Conservation (phyloP, 2,329 filamentous ascomycete species). For the Whalleya microplaca region DNA sequence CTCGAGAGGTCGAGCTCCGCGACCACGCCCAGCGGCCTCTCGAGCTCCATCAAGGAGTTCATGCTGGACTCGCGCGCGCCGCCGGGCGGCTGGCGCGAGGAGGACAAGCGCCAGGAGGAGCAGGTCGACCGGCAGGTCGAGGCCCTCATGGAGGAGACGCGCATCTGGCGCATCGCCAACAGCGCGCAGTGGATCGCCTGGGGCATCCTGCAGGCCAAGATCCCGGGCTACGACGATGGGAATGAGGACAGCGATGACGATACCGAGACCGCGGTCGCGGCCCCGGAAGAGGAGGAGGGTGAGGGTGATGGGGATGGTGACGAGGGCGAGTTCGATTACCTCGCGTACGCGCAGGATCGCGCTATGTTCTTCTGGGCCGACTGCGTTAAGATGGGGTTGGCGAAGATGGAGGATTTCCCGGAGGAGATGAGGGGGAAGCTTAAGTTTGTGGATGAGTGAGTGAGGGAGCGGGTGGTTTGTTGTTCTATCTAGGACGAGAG, state of each 20-base stretch:
- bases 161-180: conserved; percentile 85
- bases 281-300: conserved; percentile 46
- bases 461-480: not conserved
- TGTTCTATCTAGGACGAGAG: not conserved
- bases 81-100: conserved; percentile 59
- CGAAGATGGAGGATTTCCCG: conserved; percentile 77
- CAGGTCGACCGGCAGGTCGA: conserved; percentile 69
- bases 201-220: conserved; percentile 94
- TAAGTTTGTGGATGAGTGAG: conserved; percentile 70
- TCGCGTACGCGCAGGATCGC: conserved; percentile 87
- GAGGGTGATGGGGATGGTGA: conserved; percentile 55
- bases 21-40: conserved; percentile 39
- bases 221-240: conserved; percentile 71
- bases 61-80: conserved; percentile 78
- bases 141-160: conserved; percentile 75
- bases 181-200: conserved; percentile 92
- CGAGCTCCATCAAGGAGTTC: conserved; percentile 67
- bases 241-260: conserved; percentile 40
- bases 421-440: conserved; percentile 64
- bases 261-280: conserved; percentile 22
- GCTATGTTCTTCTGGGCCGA: conserved; percentile 96
- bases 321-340: conserved; percentile 82
- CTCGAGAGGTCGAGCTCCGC: conserved; percentile 42
- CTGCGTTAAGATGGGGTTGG: conserved; percentile 74
- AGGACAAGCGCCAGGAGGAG: conserved; percentile 66